Evolutionary conservation across 1,284 basidiomycete species (phyloP).

Genomic region (Ganoderma multipileum): DNA sequence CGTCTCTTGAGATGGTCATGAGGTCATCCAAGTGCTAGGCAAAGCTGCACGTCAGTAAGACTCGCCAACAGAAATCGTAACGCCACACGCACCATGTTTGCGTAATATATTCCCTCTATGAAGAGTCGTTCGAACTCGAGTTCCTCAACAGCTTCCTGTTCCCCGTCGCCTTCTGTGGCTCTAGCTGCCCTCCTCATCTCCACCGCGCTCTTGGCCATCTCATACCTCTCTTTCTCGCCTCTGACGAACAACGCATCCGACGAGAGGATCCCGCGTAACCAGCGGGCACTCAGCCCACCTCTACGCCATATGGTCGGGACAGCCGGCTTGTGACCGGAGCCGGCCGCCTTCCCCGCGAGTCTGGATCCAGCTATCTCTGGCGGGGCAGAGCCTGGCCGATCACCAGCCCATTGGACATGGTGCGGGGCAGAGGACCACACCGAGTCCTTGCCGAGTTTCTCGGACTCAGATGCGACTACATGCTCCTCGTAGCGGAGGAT

Average conservation of each 20-base stretch:
- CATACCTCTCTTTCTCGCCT: conserved; percentile 83
- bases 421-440: conserved; percentile 18
- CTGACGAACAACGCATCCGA: conserved; percentile 85
- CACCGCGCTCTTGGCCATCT: conserved; percentile 77
- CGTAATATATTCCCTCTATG: conserved; percentile 83
- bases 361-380: conserved; percentile 25
- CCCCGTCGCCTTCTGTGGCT: conserved; percentile 41
- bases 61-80: neutral
- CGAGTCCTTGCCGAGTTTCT: neutral
- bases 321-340: conserved; percentile 9
- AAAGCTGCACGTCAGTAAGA: conserved; percentile 21
- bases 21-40: conserved; percentile 78
- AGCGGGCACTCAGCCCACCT: conserved; percentile 74
- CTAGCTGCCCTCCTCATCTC: conserved; percentile 71
- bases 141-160: conserved; percentile 56
- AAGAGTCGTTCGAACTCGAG: conserved; percentile 78
- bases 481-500: conserved; percentile 74
- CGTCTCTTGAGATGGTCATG: conserved; percentile 72
- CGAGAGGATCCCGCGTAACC: conserved; percentile 79
- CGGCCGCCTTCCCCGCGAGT: neutral
- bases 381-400: conserved; percentile 27
- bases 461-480: conserved; percentile 22
- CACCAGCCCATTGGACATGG: conserved; percentile 15
- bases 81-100: conserved; percentile 72
- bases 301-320: conserved; percentile 68